These are phyloP conservation scores for Pleurotus eryngii DNA, from an alignment of 768 basidiomycete species.

Conservation along the genomic window DNA sequence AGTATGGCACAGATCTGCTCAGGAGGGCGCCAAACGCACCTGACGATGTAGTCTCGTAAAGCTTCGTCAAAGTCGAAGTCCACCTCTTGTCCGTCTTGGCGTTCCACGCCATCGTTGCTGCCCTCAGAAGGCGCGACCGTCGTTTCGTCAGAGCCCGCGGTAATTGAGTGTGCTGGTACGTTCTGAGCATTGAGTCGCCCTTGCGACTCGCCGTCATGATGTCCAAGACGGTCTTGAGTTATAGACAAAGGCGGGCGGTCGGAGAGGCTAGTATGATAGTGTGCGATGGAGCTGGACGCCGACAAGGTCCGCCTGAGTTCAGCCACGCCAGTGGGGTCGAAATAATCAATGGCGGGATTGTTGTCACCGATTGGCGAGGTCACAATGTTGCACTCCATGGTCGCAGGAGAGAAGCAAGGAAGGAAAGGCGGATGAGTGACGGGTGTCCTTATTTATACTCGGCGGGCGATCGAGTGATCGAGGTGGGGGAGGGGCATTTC, in stretches of 20 bases:
- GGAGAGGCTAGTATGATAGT: too few relatives aligned
- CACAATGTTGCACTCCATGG: not conserved
- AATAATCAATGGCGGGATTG: conserved; percentile 7
- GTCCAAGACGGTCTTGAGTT: not conserved
- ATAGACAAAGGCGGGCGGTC: not conserved
- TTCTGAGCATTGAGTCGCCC: not conserved
- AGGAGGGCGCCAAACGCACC: not conserved
- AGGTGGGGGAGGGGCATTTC: too few relatives aligned
- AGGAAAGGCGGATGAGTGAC: not conserved
- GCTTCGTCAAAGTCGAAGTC: conserved; percentile 4
- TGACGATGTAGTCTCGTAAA: not conserved
- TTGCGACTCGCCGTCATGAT: too few relatives aligned
- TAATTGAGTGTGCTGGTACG: not conserved
- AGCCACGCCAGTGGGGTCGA: not conserved
- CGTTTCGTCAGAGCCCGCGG: not conserved
- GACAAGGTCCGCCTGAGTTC: conserved; percentile 1
- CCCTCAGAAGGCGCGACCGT: not conserved
- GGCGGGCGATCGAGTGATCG: too few relatives aligned
- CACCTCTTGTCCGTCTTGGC: not conserved
- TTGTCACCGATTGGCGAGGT: not conserved
- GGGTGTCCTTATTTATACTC: too few relatives aligned
- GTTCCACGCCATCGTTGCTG: too few relatives aligned
- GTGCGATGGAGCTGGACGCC: not conserved
- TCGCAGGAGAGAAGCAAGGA: not conserved
- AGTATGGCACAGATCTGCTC: too few relatives aligned